Evolutionary conservation across 495 filamentous ascomycete species (phyloP).

Genomic region (Chaetomium fimeti): DNA sequence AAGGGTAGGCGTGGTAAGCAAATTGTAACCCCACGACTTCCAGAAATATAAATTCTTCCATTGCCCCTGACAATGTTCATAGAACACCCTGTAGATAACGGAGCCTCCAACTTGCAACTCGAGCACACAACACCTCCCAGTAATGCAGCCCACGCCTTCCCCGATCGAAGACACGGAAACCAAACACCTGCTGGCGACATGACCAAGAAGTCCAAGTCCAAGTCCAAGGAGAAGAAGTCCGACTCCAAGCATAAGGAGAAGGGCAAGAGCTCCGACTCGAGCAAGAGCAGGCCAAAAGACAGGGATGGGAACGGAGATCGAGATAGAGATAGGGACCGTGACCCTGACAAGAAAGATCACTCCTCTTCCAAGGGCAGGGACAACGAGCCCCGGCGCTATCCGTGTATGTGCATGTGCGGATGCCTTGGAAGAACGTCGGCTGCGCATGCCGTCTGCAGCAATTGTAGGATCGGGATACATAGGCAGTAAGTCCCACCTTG

Average conservation of each 20-base stretch:
- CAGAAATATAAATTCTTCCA: neutral
- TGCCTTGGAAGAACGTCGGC: neutral
- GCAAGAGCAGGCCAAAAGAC: neutral
- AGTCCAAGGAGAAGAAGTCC: neutral
- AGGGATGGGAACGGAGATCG: neutral
- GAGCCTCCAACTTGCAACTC: neutral
- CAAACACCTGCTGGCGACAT: neutral
- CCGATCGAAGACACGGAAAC: neutral
- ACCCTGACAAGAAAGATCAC: neutral
- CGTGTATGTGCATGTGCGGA: slow-evolving; percentile 1
- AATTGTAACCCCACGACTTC: neutral
- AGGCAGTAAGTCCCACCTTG: neutral
- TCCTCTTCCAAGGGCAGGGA: neutral
- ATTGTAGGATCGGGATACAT: neutral
- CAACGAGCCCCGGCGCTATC: neutral
- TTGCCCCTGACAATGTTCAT: neutral
- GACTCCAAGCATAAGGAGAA: neutral
- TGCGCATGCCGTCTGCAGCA: neutral
- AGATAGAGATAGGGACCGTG: neutral
- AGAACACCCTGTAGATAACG: neutral
- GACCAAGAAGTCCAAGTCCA: neutral
- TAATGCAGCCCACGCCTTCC: neutral
- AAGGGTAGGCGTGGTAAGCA: neutral
- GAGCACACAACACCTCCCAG: neutral
- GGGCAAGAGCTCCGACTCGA: neutral